Base-by-base conservation (phyloP, 495 filamentous ascomycete species). In the Lasiosphaeria ovina region DNA sequence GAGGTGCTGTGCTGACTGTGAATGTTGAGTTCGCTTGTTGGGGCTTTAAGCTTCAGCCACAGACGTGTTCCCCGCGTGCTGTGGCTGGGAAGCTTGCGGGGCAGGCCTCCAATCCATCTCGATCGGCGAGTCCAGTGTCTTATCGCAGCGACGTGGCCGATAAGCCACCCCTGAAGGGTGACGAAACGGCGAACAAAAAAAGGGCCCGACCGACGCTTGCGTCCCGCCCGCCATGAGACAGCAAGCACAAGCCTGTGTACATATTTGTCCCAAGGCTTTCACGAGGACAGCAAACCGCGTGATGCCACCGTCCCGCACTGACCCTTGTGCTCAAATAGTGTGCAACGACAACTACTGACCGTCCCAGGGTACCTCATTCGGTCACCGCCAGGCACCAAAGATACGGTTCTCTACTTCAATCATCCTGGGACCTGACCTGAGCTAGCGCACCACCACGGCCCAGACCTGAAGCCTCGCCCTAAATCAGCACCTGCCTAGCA, bases 121-220 rank as follows among this genome's bases (percentile, higher is more conserved):
- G 24, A 24, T 24, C 24, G 2, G 24, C 24, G 24, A 24, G 3
- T 10, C 53, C 10, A 12, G 38, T n/a, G 7, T 31, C 50, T 60
- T 60, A 60, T 60, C 58, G 58, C 40, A 10, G 9, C 51, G 44
- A 50, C 51, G 58, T 55, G 58, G 51, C 51, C 58, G 58, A 60
- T 60, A 60, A 60, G 58, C 12, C 44, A 47, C 44, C 44, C 12
- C 16, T 4, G 11, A 31, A 17, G 6, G 31, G 58, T 60, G 58
- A 60, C 58, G 58, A 60, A 60, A 60, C 58, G 57, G 49, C 12
- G 57, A 40, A 38, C n/a, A 44, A 51, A 59, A 60, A 54, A 53
- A 38, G n/a, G 51, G 32, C 24, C 58, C 51, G 42, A 32, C 17
- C 17, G 14, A 52, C 16, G 49, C 47, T 33, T 55, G 48, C 44